Base-by-base conservation (phyloP, 2,329 filamentous ascomycete species). In the Aspergillus sp. region DNA sequence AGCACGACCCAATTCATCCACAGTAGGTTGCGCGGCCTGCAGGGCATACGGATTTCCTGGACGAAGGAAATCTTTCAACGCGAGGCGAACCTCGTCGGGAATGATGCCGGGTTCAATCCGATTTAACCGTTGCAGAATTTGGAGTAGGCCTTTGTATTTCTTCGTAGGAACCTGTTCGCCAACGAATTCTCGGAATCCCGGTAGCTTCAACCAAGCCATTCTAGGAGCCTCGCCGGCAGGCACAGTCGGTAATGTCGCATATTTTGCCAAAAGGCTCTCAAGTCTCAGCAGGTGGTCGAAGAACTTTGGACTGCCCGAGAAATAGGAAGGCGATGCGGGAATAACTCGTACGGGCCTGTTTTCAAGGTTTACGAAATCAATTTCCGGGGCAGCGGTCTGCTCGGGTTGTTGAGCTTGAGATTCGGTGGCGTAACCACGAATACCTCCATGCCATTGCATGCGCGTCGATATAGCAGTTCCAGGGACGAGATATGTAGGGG, bases 321-420 rank as follows among this genome's bases (percentile, higher is more conserved):
- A 99, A 78, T 99, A 99, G n/a, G 93, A 95, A 3, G 91, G 88
- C 37, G 93, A 96, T 25, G 84, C 83, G 19, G 95, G 95, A 37
- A 97, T 80, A 21, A 96, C 81, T 64, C 95, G 90, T 53, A 90
- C 87, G 63, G 85, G 82, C 25, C 68, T 63, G 27, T 76, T 63
- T 44, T 21, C 58, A 59, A 68, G 67, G 35, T 64, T 56, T 17
- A 57, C 51, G 56, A 73, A 70, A 58, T 78, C 62, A 55, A 76
- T 71, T 54, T 72, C 66, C 15, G 71, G 68, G 27, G 72, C 70
- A 33, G 73, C 70, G 37, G 54, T 31, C 27, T 31, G 27, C 27
- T 9, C 27, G 27, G 27, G 27, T 8, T 31, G 41, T 31, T 61
- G 33, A 15, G 54, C 25, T 55, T 73, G 33, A 15, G 54, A 27